Base-by-base conservation (phyloP, 257 asterid genomes). In the Lycium barbarum region DNA sequence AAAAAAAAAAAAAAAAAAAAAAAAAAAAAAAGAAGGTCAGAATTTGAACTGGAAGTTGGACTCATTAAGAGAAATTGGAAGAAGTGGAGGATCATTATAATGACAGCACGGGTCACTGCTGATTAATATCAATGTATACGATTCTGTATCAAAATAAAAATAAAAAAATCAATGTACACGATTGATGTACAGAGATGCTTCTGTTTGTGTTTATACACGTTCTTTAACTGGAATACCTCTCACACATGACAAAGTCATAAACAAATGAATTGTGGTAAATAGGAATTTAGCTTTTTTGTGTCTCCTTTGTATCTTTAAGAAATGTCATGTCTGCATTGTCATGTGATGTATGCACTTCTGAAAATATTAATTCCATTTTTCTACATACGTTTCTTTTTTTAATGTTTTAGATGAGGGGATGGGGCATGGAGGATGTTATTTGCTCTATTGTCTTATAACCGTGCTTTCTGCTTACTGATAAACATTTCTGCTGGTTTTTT, bases 341-440 rank as follows among this genome's bases (percentile, higher is more conserved):
- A 71, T 71, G 54, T 71, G 79, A 8, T 43, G 35, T 40, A 71
- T 71, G 55, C 79, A 40, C 35, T 40, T 71, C 54, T 3, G 55
- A 71, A 26, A 71, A 18, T 18, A 40, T 18, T 3, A 71, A 43
- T 18, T 71, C 55, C 79, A 40, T 71, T 8, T 40, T 40, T 40
- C 80, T 73, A 6, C 61, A 0, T 47, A 18, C 65, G 26, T 58
- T 58, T 58, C 9, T 6, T 49, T 43, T 9, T 45, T 72, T 11
- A 10, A 72, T 72, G 80, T 45, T n/a, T 72, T 73, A 12, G 59
- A 73, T 73, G 61, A 73, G 80, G 10, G 57, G 18, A 43, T 43
- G 80, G 80, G 80, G 73, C 2, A 4, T 0, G 57, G 10, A 10
- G 80, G 1, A 20, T 20, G 40, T 6, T 73, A 2, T 47, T 20